Evolutionary conservation across 768 basidiomycete species (phyloP).

Genomic region (Boletales sp.): DNA sequence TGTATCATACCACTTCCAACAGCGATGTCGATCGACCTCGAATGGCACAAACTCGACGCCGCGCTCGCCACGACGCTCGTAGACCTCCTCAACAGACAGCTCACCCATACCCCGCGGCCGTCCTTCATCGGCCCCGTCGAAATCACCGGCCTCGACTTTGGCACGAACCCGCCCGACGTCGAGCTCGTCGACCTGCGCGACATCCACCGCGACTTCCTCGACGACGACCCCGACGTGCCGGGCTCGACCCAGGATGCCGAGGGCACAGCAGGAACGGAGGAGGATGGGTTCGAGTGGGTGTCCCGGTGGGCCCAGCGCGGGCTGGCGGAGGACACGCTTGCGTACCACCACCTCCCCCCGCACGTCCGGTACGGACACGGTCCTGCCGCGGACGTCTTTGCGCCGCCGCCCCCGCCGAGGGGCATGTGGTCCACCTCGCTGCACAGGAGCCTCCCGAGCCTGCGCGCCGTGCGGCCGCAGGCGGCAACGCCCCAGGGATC

Average conservation of each 20-base stretch:
- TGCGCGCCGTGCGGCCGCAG: conserved; percentile 35
- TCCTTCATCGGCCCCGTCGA: conserved; percentile 93
- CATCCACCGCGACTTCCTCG: conserved; percentile 92
- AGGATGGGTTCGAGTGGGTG: conserved; percentile 81
- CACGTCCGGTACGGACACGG: conserved; percentile 66
- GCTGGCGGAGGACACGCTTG: conserved; percentile 47
- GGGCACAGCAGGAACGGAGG: conserved; percentile 52
- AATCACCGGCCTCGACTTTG: conserved; percentile 86
- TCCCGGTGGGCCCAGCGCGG: conserved; percentile 59
- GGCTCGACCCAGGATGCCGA: conserved; percentile 34
- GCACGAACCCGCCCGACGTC: conserved; percentile 74
- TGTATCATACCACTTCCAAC: background rate
- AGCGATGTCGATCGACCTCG: conserved; percentile 98
- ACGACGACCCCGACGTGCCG: conserved; percentile 49
- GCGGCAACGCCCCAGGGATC: too few species aligned
- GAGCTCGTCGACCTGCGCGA: conserved; percentile 91
- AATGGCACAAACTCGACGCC: conserved; percentile 82
- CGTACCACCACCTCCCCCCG: conserved; percentile 69
- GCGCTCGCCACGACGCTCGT: conserved; percentile 68
- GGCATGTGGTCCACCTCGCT: conserved; percentile 41
- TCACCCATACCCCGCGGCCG: conserved; percentile 68
- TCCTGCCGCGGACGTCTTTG: conserved; percentile 55
- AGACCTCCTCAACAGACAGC: conserved; percentile 73
- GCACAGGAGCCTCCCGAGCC: conserved; percentile 33
- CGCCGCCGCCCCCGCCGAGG: conserved; percentile 46